Evolutionary conservation across 306 rosid species (phyloP).

Genomic region (Psophocarpus tetragonolobus): DNA sequence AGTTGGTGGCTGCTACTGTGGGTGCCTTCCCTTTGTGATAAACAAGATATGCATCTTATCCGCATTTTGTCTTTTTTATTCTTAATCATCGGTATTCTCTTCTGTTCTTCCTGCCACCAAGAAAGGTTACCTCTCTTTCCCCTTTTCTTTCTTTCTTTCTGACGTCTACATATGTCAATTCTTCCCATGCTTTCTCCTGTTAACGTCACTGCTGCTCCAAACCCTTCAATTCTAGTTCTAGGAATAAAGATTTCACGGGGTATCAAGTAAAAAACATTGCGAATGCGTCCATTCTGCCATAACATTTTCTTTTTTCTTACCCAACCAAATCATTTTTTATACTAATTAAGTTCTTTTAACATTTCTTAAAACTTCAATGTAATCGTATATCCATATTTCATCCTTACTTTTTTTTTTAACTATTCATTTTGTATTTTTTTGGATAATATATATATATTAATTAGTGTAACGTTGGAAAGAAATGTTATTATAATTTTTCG

Average conservation of each 20-base stretch:
- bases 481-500: no score
- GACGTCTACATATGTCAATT: slow-evolving; percentile 27
- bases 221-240: neutral
- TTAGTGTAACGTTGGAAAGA: no score
- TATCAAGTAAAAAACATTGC: slow-evolving; percentile 9
- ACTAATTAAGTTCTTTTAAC: no score
- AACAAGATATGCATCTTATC: slow-evolving; percentile 44
- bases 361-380: no score
- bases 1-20: neutral
- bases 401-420: no score
- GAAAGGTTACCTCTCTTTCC: slow-evolving; percentile 8
- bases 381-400: no score
- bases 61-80: slow-evolving; percentile 11
- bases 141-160: neutral
- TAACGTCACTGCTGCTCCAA: neutral
- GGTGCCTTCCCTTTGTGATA: slow-evolving; percentile 17
- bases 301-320: neutral
- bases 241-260: no score
- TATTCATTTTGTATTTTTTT: no score
- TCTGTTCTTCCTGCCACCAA: slow-evolving; percentile 11
- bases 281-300: neutral
- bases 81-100: neutral
- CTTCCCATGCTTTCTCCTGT: neutral
- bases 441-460: no score
- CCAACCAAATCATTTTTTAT: no score